Conservation (phyloP, 202 grass and related monocot genomes). For the Schoenoplectus triqueter region DNA sequence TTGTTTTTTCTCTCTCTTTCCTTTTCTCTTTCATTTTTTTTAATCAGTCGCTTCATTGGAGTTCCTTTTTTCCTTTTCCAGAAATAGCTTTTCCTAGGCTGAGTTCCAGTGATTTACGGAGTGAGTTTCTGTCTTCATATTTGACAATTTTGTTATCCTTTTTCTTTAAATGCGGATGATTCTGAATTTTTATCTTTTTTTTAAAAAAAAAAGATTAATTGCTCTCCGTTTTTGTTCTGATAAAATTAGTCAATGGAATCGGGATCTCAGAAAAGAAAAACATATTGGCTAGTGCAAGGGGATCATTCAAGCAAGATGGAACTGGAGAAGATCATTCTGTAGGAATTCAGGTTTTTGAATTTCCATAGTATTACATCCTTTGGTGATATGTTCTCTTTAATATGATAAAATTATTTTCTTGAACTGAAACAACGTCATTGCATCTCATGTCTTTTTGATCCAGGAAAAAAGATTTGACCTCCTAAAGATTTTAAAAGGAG, state of each 20-base stretch:
- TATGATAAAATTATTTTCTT: background rate
- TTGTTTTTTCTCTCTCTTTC: background rate
- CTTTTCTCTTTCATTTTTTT: background rate
- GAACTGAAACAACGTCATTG: background rate
- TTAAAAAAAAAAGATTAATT: slow-evolving; percentile 8
- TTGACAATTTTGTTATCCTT: background rate
- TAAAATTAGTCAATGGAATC: slow-evolving; percentile 47
- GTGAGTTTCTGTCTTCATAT: slow-evolving; percentile 4
- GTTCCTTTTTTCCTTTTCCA: background rate
- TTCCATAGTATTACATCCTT: background rate
- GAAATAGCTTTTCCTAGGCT: slow-evolving; percentile 32
- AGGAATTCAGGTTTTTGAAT: slow-evolving; percentile 49
- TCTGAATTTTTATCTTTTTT: background rate
- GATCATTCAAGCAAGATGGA: slow-evolving; percentile 54
- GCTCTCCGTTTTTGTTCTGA: slow-evolving; percentile 9
- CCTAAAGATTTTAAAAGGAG: slow-evolving; percentile 61
- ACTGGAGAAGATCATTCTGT: slow-evolving; percentile 24
- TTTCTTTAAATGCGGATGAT: background rate
- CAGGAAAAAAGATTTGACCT: slow-evolving; percentile 51
- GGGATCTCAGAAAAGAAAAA: slow-evolving; percentile 30
- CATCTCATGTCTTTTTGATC: background rate
- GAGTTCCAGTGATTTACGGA: background rate
- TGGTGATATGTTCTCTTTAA: slow-evolving; percentile 14
- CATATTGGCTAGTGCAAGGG: slow-evolving; percentile 33
- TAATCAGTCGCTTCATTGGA: background rate